Evolutionary conservation across 1,284 basidiomycete genomes (phyloP), one percentile per base, ranked within the genome.

Genomic region (Moesziomyces antarcticus): DNA sequence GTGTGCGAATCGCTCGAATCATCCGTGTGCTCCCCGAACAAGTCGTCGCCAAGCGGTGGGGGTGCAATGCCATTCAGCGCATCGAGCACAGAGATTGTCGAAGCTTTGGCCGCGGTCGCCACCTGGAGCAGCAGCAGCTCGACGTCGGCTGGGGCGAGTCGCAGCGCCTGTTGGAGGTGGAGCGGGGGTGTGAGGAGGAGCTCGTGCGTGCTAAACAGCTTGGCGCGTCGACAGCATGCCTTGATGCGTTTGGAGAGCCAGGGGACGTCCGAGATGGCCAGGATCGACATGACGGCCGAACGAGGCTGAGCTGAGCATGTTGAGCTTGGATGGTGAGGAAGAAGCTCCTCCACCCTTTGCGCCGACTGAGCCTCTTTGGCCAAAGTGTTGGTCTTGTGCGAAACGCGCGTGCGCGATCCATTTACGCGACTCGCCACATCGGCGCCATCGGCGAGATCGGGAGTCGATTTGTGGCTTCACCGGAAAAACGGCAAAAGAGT

Each of bases 181-280:
- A 56, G 49, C 13, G 59, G 56, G 14, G 42, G 52, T 11, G 24
- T 40, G 56, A 72, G 73, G 0, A 75, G 52, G 37, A 75, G 55
- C 48, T 75, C 69, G 47, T 72, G 43, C 16, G 62, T 58, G 56
- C 57, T 63, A 43, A 62, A 69, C 25, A 72, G 61, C 45, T 65
- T 61, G 13, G 71, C 71, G 18, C 65, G 50, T 27, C 65, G 65
- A 56, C 65, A 73, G 54, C 71, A 69, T 3, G 71, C 71, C 50
- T 73, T 68, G 65, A 65, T 53, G 56, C 71, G 60, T 46, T 73
- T 69, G 16, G 71, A 73, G 41, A 73, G 58, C 44, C 54, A 55
- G n/a, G 65, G 57, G 0, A 73, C 46, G 27, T 73, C 65, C 22
- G 55, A 45, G 16, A 73, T 63, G 22, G 70, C 56, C 37, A 73